A percentile compares a stretch with the other conserved stretches of the same genome.
These are phyloP conservation scores for Capsella bursapastoris DNA, from an alignment of 345 rosid species.

Conservation along the genomic window DNA sequence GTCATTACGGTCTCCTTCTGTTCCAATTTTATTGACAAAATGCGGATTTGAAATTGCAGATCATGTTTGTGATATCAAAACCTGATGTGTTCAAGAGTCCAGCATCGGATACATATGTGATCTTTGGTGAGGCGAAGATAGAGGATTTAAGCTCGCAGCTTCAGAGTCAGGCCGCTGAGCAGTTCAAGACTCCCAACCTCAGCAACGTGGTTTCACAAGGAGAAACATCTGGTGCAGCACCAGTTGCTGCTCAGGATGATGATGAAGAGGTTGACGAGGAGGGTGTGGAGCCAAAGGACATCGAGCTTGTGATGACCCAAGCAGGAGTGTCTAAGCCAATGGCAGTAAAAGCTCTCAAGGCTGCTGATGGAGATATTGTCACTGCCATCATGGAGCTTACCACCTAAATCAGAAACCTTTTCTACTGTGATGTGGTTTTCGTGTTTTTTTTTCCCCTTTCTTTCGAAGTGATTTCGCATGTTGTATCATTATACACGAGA, in stretches of 20 bases:
- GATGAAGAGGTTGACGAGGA: slow-evolving; percentile 88
- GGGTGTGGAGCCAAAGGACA: slow-evolving; percentile 88
- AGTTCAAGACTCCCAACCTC: slow-evolving; percentile 74
- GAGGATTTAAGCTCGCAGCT: slow-evolving; percentile 91
- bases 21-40: background rate
- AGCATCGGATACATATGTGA: slow-evolving; percentile 74
- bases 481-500: slow-evolving; percentile 29
- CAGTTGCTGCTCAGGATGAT: slow-evolving; percentile 47
- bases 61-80: slow-evolving; percentile 79
- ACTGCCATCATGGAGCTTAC: slow-evolving; percentile 94
- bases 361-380: slow-evolving; percentile 78
- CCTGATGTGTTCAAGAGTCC: slow-evolving; percentile 95
- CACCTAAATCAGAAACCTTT: slow-evolving; percentile 43
- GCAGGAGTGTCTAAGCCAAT: slow-evolving; percentile 76
- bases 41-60: slow-evolving; percentile 47
- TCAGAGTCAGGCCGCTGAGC: slow-evolving; percentile 85
- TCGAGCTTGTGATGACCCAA: slow-evolving; percentile 91
- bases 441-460: background rate
- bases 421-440: slow-evolving; percentile 14
- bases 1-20: background rate
- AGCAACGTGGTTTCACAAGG: slow-evolving; percentile 64
- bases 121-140: slow-evolving; percentile 91
- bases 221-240: slow-evolving; percentile 52
- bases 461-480: slow-evolving; percentile 15
- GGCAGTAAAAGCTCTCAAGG: slow-evolving; percentile 84